Evolutionary conservation across 208 protist species (phyloP), one percentile per base, ranked within the genome.

Genomic region (Leishmania arabica): DNA sequence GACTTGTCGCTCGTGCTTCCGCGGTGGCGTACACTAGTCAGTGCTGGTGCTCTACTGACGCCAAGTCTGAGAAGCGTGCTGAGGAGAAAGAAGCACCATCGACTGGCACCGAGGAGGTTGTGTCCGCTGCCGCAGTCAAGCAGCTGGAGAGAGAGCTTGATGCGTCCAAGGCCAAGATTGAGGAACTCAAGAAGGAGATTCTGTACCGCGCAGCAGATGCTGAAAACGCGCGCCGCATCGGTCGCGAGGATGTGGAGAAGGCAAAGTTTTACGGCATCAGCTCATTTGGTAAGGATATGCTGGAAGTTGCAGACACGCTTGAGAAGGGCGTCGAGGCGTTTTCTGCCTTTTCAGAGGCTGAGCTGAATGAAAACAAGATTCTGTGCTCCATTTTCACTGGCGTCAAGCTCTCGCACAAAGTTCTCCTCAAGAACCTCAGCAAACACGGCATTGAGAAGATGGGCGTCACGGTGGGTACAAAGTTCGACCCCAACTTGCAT

Each of bases 291-390:
- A 97, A 98, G 85, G 92, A 97, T 77, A 95, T 99, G 87, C 83
- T 99, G 21, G 95, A 99, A 71, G 95, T 99, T 54, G 92, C 91
- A 19, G 97, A 99, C 79, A 98, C 91, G 60, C 92, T 99, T n/a
- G 93, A 98, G 58, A 94, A 95, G 70, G 97, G 91, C 3, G 72
- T 98, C 47, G 93, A 97, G 65, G 77, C 89, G 34, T 95, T 98
- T 66, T 79, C 71, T 8, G 80, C 82, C 3, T 69, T 97, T 34
- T 70, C 92, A 11, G 83, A 88, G 17, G 83, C 84, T 15, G 88
- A 92, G 83, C 58, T 95, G 71, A 82, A 89, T n/a, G 75, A 75
- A 11, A 90, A 94, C 71, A 95, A 96, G 81, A 81, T 84, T 58
- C 58, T 97, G 19, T 56, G 60, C 24, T 89, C 91, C 24, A 90